These are phyloP conservation scores for Penicillium sp. DNA, from an alignment of 2,329 filamentous ascomycete species.

Conservation along the genomic window DNA sequence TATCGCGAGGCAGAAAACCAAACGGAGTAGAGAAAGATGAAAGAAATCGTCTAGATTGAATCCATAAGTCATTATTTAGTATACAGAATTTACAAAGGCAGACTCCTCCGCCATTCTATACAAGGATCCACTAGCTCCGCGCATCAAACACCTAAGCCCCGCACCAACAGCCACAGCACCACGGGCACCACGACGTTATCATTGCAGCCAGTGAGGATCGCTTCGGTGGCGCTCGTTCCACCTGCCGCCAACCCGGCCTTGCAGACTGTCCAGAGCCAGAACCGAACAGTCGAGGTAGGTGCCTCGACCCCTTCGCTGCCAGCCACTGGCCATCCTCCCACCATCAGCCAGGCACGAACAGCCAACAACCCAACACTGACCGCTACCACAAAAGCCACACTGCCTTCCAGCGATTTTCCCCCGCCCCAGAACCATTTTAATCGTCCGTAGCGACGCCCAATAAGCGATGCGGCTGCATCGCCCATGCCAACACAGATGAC, in stretches of 20 bases:
- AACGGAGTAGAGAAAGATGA: background rate
- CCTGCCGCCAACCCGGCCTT: constrained; percentile 73
- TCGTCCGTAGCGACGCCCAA: constrained; percentile 81
- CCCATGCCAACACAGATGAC: constrained; percentile 94
- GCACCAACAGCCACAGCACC: constrained; percentile 87
- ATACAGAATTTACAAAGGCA: background rate
- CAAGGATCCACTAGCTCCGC: background rate
- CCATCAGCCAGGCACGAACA: constrained; percentile 70
- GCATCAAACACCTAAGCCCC: constrained; percentile 59
- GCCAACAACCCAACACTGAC: constrained; percentile 73
- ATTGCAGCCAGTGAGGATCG: constrained; percentile 92
- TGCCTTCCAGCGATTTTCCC: constrained; percentile 91
- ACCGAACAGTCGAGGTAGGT: constrained; percentile 16
- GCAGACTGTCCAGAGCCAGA: constrained; percentile 35
- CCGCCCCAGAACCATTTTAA: constrained; percentile 96
- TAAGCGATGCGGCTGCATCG: constrained; percentile 86
- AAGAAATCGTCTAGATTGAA: background rate
- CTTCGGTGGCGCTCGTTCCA: constrained; percentile 87
- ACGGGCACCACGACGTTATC: constrained; percentile 98
- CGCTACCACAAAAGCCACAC: constrained; percentile 74
- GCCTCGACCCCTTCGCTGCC: constrained; percentile 14
- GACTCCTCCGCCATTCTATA: constrained; percentile 4
- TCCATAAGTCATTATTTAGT: background rate
- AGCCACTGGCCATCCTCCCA: constrained; percentile 67
- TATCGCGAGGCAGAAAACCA: background rate